These are phyloP conservation scores for Botrytis galanthina DNA, from an alignment of 2,329 filamentous ascomycete species.

Conservation along the genomic window DNA sequence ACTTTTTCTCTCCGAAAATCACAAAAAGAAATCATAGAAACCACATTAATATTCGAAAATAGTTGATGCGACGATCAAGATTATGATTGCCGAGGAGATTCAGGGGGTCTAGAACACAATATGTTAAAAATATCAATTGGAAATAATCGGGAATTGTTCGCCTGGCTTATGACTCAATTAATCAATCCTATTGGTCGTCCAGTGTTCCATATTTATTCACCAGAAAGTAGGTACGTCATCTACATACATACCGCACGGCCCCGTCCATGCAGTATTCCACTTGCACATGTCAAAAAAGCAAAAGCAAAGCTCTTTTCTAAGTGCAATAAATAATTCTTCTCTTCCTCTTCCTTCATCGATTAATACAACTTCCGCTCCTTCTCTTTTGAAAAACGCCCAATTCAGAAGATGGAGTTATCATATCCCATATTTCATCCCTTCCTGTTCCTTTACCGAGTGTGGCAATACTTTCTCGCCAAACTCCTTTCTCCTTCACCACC, in stretches of 20 bases:
- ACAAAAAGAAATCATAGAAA: not conserved
- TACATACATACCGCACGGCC: not conserved
- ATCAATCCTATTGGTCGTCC: not conserved
- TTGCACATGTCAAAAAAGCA: constrained; percentile 5
- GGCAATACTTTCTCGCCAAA: constrained; percentile 62
- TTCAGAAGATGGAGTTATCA: constrained; percentile 25
- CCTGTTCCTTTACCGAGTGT: constrained; percentile 60
- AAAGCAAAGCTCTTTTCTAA: not conserved
- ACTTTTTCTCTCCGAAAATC: too few species aligned
- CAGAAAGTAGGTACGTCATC: not conserved
- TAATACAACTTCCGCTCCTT: not conserved
- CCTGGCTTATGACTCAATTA: not conserved
- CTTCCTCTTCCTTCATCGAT: not conserved
- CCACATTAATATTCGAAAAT: not conserved
- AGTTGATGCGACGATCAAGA: not conserved
- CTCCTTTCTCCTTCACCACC: constrained; percentile 71
- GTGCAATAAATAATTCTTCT: not conserved
- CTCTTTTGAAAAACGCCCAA: not conserved
- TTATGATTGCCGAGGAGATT: not conserved
- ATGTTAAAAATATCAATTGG: not conserved
- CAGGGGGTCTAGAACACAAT: not conserved
- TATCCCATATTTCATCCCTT: constrained; percentile 50
- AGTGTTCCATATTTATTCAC: not conserved
- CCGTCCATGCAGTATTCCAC: not conserved
- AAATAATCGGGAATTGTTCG: not conserved